These are phyloP conservation scores for Populus euphratica DNA, from an alignment of 345 rosid genomes.

Conservation along the genomic window DNA sequence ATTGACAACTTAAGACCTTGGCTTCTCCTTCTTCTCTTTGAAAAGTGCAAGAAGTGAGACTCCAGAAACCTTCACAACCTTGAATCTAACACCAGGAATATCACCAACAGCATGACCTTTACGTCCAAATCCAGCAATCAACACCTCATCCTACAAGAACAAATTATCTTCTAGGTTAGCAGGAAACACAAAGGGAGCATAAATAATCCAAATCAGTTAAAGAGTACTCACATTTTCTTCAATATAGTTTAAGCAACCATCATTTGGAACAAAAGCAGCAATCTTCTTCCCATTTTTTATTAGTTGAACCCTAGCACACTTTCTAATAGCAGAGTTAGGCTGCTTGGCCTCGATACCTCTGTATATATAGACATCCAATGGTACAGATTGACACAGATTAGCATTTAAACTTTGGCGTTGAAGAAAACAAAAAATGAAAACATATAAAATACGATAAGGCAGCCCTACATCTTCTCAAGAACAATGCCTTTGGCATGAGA, in stretches of 20 bases:
- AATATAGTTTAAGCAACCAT: constrained; percentile 90
- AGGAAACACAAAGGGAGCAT: background rate
- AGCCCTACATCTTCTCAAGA: constrained; percentile 56
- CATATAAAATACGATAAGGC: background rate
- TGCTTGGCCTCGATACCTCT: constrained; percentile 98
- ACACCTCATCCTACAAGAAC: constrained; percentile 54
- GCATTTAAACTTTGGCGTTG: background rate
- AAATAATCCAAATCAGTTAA: constrained; percentile 37
- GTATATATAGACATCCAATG: constrained; percentile 15
- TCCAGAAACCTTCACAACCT: constrained; percentile 84
- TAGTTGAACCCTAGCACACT: constrained; percentile 93
- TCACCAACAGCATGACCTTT: constrained; percentile 85
- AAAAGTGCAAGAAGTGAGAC: constrained; percentile 79
- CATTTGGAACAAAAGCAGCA: constrained; percentile 93
- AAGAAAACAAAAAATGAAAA: background rate
- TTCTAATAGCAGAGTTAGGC: constrained; percentile 97
- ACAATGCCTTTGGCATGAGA: constrained; percentile 74
- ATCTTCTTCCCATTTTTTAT: constrained; percentile 99
- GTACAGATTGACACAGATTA: background rate
- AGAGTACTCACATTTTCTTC: constrained; percentile 82
- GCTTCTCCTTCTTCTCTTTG: constrained; percentile 87
- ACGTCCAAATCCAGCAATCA: constrained; percentile 79
- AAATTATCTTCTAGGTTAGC: no score
- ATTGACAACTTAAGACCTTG: constrained; percentile 47
- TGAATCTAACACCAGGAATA: constrained; percentile 85